Percentiles rank a stretch among this genome's conserved stretches.
phyloP scores from a whole-genome alignment of 768 basidiomycete genomes.

The Hemileccinum rubropunctum region DNA sequence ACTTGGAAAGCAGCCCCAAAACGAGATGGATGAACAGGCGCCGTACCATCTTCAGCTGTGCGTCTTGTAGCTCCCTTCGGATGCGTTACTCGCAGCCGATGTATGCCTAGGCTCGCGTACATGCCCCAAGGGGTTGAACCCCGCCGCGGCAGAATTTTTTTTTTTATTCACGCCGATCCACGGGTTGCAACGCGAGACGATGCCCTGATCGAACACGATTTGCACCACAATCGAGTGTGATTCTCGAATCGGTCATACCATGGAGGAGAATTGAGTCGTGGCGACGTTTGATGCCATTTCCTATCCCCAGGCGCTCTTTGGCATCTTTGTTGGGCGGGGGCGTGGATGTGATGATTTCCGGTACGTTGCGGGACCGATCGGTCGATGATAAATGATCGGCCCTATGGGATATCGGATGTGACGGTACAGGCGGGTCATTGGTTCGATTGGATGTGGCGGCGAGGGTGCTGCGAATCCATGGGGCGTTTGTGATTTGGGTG shows the following conservation, averaged over 20 bases:
- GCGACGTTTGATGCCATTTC: constrained; percentile 61
- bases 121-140: constrained; percentile 97
- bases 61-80: constrained; percentile 17
- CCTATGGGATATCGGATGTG: no score
- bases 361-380: constrained; percentile 44
- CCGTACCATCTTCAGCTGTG: constrained; percentile 98
- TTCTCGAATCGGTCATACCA: no score
- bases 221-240: no score
- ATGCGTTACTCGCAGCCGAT: neutral
- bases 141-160: constrained; percentile 86
- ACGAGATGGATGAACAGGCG: constrained; percentile 96
- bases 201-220: no score
- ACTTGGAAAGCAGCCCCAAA: constrained; percentile 91
- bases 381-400: no score
- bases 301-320: constrained; percentile 67
- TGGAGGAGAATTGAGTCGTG: no score
- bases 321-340: constrained; percentile 45
- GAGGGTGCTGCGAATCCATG: constrained; percentile 56
- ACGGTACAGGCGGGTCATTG: constrained; percentile 76
- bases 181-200: no score
- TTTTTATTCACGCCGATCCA: no score
- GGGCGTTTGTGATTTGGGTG: constrained; percentile 77
- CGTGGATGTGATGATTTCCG: constrained; percentile 69
- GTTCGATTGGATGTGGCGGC: constrained; percentile 68
- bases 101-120: constrained; percentile 69